These are phyloP conservation scores for Posidonia oceanica DNA, from an alignment of 116 monocot genomes.

Conservation along the genomic window DNA sequence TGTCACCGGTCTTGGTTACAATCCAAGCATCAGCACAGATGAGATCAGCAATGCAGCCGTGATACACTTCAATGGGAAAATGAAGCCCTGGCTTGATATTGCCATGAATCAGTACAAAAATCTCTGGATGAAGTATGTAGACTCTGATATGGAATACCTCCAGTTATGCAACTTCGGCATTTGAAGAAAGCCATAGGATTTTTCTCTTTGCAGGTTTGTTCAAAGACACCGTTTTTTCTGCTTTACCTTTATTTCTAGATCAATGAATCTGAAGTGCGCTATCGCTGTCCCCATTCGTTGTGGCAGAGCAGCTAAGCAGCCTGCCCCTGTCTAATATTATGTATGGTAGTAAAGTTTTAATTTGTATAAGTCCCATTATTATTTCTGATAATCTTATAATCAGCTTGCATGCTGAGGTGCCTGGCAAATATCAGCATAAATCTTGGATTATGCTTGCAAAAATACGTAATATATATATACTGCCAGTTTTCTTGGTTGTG, in stretches of 20 bases:
- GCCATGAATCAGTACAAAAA: constrained; percentile 94
- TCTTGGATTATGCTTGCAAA: no score
- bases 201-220: background rate
- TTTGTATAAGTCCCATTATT: background rate
- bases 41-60: constrained; percentile 68
- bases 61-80: constrained; percentile 84
- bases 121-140: constrained; percentile 94
- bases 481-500: no score
- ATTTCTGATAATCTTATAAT: background rate
- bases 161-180: constrained; percentile 92
- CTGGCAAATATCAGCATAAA: no score
- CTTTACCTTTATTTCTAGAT: background rate
- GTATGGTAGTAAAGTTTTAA: background rate
- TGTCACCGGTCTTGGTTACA: constrained; percentile 90
- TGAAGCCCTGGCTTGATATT: constrained; percentile 99
- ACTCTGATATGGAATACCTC: constrained; percentile 90
- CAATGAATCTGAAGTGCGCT: background rate
- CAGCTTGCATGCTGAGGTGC: no score
- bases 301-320: constrained; percentile 8
- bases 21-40: constrained; percentile 69
- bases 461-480: no score
- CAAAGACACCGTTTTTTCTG: background rate
- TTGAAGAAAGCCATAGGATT: constrained; percentile 12
- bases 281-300: background rate
- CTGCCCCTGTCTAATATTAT: constrained; percentile 4